Evolutionary conservation across 805 yeast genomes (phyloP).

Genomic region (Candida quercuum): DNA sequence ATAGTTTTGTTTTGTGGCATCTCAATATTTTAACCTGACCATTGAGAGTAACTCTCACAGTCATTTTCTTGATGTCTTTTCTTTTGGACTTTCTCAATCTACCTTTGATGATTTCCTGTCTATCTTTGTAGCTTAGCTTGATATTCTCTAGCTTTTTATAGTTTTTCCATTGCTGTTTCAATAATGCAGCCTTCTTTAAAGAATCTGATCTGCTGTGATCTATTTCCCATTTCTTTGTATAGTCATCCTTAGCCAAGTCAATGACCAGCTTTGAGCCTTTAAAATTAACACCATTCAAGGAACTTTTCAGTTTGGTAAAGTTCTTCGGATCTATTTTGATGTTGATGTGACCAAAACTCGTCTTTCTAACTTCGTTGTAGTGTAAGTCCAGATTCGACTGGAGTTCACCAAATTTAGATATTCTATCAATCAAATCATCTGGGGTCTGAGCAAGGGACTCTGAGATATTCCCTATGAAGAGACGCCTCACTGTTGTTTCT

Average conservation of each 20-base stretch:
- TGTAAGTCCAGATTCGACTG: slow-evolving; percentile 45
- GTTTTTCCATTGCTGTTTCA: slow-evolving; percentile 34
- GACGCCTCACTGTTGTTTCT: slow-evolving; percentile 21
- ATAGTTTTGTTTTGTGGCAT: slow-evolving; percentile 70
- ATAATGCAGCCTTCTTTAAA: slow-evolving; percentile 28
- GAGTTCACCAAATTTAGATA: slow-evolving; percentile 59
- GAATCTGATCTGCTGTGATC: slow-evolving; percentile 33
- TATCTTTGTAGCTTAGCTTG: slow-evolving; percentile 35
- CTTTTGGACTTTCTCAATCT: slow-evolving; percentile 56
- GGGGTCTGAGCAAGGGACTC: slow-evolving; percentile 39
- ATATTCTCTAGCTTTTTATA: slow-evolving; percentile 33
- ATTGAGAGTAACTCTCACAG: slow-evolving; percentile 58
- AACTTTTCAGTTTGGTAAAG: slow-evolving; percentile 43
- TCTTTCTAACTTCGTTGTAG: slow-evolving; percentile 37
- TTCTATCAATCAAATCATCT: slow-evolving; percentile 45
- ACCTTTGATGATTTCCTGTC: slow-evolving; percentile 46
- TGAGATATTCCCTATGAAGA: slow-evolving; percentile 71
- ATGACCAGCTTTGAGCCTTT: slow-evolving; percentile 67
- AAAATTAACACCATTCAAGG: slow-evolving; percentile 67
- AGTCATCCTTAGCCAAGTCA: slow-evolving; percentile 57
- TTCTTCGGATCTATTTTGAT: slow-evolving; percentile 43
- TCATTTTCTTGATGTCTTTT: slow-evolving; percentile 43
- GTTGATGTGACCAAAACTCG: slow-evolving; percentile 59
- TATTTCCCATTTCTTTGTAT: slow-evolving; percentile 37
- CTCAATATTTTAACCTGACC: slow-evolving; percentile 53